Conservation (phyloP, 176 grass and related monocot species). For the Metroxylon sagu region DNA sequence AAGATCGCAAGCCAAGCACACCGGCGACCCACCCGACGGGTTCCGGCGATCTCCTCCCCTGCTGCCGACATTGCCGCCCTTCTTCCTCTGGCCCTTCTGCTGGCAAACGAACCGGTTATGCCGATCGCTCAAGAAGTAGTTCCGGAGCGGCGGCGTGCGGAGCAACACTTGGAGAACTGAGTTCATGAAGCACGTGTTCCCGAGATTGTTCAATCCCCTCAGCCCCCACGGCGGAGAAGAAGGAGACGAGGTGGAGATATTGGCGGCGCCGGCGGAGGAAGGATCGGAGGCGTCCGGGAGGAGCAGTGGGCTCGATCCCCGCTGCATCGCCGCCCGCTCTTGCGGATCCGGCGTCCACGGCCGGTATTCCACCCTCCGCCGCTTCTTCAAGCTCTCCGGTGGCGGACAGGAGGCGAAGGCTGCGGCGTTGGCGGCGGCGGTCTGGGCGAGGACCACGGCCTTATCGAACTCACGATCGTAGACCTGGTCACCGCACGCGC, state of each 20-base stretch:
- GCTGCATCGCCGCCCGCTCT: conserved; percentile 12
- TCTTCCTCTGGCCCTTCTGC: conserved; percentile 42
- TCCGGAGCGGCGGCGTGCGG: conserved; percentile 73
- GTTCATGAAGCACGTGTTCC: conserved; percentile 99
- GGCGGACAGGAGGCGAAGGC: neutral
- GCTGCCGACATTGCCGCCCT: conserved; percentile 8
- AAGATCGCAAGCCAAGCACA: conserved; percentile 78
- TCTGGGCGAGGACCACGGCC: conserved; percentile 61
- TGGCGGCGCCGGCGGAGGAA: conserved; percentile 21
- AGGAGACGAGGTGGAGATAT: conserved; percentile 36
- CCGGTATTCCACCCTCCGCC: conserved; percentile 57
- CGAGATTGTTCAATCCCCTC: conserved; percentile 82
- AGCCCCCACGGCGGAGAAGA: conserved; percentile 34
- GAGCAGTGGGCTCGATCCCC: conserved; percentile 8
- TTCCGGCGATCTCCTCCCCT: conserved; percentile 10
- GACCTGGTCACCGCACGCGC: conserved; percentile 76
- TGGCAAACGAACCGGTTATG: conserved; percentile 77
- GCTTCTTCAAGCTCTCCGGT: conserved; percentile 29
- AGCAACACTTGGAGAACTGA: conserved; percentile 86
- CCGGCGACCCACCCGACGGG: conserved; percentile 10
- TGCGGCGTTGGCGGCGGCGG: conserved; percentile 29
- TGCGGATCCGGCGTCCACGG: conserved; percentile 67
- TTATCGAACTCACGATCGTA: conserved; percentile 90
- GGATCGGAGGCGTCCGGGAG: conserved; percentile 6
- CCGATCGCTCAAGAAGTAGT: conserved; percentile 86